These are phyloP conservation scores for Kodamaea plutei DNA, from an alignment of 1,139 yeast species.

Conservation along the genomic window DNA sequence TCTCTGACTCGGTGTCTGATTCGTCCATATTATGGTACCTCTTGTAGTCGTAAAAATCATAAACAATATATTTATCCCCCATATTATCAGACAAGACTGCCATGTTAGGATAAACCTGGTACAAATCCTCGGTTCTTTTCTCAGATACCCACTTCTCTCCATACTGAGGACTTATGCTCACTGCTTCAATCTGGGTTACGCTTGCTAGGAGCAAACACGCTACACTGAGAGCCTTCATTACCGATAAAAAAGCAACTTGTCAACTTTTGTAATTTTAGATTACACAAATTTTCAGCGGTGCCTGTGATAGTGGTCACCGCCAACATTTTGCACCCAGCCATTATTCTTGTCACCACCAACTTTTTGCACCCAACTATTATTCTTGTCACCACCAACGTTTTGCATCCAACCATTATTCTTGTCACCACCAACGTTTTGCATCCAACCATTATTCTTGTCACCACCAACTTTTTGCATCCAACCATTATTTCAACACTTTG, in stretches of 20 bases:
- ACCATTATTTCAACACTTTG: background rate
- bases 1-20: slow-evolving; percentile 9
- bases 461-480: background rate
- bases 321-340: too few relatives aligned
- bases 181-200: too few relatives aligned
- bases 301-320: too few relatives aligned
- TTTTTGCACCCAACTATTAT: background rate
- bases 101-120: slow-evolving; percentile 8
- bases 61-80: slow-evolving; percentile 7
- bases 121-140: slow-evolving; percentile 6
- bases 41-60: slow-evolving; percentile 8
- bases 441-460: background rate
- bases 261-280: too few relatives aligned
- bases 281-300: too few relatives aligned
- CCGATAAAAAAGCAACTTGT: too few relatives aligned
- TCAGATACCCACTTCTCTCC: slow-evolving; percentile 7
- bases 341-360: background rate
- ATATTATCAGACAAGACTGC: slow-evolving; percentile 6
- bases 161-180: slow-evolving; percentile 6
- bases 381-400: background rate
- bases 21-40: slow-evolving; percentile 7
- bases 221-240: too few relatives aligned
- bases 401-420: background rate
- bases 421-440: background rate
- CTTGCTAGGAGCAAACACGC: too few relatives aligned